phyloP scores from a whole-genome alignment of 306 rosid species.

The Rosa rugosa region DNA sequence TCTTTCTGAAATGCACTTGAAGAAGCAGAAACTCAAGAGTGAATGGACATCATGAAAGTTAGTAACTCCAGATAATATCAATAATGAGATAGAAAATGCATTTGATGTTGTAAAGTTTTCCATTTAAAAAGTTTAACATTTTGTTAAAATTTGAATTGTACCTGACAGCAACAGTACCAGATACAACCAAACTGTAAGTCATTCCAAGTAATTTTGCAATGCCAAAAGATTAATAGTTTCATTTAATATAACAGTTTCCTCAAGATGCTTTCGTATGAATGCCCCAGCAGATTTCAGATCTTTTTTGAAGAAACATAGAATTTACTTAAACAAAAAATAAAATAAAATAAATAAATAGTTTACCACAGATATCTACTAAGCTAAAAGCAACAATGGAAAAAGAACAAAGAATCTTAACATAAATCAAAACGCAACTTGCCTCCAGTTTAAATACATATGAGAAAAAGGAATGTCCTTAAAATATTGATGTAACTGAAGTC shows the following conservation, averaged over 20 bases:
- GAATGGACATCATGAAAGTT: background rate
- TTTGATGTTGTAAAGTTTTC: background rate
- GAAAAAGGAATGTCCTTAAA: no score
- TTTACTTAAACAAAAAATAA: background rate
- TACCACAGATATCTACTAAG: background rate
- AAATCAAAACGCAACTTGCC: background rate
- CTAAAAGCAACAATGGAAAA: background rate
- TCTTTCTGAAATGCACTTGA: background rate
- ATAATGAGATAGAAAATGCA: background rate
- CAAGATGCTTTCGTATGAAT: background rate
- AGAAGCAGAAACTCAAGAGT: background rate
- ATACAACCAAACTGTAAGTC: background rate
- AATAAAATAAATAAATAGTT: background rate
- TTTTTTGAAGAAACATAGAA: background rate
- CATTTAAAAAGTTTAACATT: background rate
- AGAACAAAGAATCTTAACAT: no score
- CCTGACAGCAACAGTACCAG: background rate
- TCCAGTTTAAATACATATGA: background rate
- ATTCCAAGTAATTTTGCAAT: background rate
- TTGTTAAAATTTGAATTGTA: background rate
- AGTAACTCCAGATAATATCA: slow-evolving; percentile 4
- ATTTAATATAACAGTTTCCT: background rate
- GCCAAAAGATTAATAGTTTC: background rate
- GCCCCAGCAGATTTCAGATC: background rate
- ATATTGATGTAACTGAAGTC: no score